Conservation (phyloP, 1,139 yeast genomes). For the Suhomyces yuchorum region DNA sequence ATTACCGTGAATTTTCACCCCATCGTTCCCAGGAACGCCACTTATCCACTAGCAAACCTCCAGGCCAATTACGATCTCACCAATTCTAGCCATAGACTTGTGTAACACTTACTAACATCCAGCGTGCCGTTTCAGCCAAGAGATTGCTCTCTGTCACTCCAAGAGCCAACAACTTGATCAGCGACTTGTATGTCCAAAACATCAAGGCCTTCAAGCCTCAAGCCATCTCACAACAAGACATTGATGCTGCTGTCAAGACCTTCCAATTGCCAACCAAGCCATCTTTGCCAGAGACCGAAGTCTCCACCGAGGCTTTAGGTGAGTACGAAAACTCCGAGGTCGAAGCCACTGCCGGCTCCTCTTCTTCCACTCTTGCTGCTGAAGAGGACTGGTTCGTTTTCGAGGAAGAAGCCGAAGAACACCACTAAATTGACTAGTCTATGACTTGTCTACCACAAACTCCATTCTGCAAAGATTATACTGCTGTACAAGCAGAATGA, state of each 20-base stretch:
- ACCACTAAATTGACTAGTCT: slow-evolving; percentile 37
- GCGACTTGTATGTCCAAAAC: slow-evolving; percentile 86
- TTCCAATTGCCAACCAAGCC: slow-evolving; percentile 82
- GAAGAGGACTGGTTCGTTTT: slow-evolving; percentile 83
- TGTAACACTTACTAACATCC: slow-evolving; percentile 16
- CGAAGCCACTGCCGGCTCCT: slow-evolving; percentile 53
- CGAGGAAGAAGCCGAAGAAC: slow-evolving; percentile 80
- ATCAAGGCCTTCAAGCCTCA: slow-evolving; percentile 87
- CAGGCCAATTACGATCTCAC: background rate
- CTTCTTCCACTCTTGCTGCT: slow-evolving; percentile 36
- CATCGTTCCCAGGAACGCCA: no score
- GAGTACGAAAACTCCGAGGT: slow-evolving; percentile 77
- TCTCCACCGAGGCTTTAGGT: slow-evolving; percentile 71
- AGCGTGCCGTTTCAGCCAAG: slow-evolving; percentile 39
- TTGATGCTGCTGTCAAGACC: slow-evolving; percentile 77
- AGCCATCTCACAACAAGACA: slow-evolving; percentile 69
- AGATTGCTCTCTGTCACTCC: slow-evolving; percentile 50
- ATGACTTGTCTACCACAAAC: background rate
- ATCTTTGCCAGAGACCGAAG: slow-evolving; percentile 68
- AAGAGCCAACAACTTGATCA: slow-evolving; percentile 62
- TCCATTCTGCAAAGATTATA: slow-evolving; percentile 1
- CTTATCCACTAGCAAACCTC: no score
- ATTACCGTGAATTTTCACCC: no score
- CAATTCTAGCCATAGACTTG: background rate
- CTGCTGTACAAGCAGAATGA: background rate